phyloP scores from a whole-genome alignment of 1,284 basidiomycete species.

The Cerrena zonata region DNA sequence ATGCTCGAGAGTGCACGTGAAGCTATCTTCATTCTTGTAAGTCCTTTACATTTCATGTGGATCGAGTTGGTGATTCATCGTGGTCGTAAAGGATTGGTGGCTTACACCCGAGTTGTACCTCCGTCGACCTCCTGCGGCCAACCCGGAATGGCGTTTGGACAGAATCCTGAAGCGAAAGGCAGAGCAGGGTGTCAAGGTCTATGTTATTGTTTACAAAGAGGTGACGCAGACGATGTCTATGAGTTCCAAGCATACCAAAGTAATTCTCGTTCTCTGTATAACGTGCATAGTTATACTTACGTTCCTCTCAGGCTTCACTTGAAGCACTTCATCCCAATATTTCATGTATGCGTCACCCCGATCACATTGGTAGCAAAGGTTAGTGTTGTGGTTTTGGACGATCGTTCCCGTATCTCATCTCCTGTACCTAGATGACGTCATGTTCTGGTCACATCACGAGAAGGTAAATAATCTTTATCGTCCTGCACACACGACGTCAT shows the following conservation, averaged over 20 bases:
- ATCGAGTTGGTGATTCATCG: too few species aligned
- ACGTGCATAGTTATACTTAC: constrained; percentile 8
- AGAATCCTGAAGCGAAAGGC: constrained; percentile 81
- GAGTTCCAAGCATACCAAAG: constrained; percentile 82
- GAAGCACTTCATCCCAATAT: constrained; percentile 85
- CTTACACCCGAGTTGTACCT: constrained; percentile 88
- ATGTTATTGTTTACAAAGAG: constrained; percentile 87
- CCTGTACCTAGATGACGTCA: constrained; percentile 51
- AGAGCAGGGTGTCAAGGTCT: constrained; percentile 82
- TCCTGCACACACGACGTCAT: background rate
- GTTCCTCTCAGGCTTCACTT: constrained; percentile 72
- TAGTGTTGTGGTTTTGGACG: constrained; percentile 4
- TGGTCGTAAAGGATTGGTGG: constrained; percentile 76
- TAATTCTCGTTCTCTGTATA: constrained; percentile 14
- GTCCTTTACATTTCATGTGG: constrained; percentile 16
- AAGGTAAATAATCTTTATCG: constrained; percentile 33
- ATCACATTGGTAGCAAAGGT: constrained; percentile 82
- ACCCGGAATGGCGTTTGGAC: constrained; percentile 84
- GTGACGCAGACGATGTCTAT: constrained; percentile 87
- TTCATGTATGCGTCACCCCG: constrained; percentile 80
- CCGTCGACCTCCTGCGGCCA: constrained; percentile 77
- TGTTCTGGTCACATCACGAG: constrained; percentile 84
- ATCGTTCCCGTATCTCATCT: background rate
- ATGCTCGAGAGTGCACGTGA: constrained; percentile 74
- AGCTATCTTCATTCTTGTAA: constrained; percentile 72